Percentiles rank a stretch among this genome's conserved stretches.
Conservation (phyloP, 2,329 filamentous ascomycete species). For the Blastomyces percursus region DNA sequence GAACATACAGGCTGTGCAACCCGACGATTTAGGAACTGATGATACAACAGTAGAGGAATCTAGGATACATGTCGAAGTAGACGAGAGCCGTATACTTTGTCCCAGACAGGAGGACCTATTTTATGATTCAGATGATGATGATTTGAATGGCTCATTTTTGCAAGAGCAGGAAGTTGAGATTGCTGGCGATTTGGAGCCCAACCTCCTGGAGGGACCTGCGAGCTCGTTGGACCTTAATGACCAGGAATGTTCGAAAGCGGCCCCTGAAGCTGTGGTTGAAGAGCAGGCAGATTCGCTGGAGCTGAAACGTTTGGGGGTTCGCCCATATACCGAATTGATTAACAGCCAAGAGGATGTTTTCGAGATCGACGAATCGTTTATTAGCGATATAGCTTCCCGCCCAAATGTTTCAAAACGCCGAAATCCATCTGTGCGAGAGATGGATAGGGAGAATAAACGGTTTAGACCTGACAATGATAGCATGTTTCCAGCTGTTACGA, state of each 20-base stretch:
- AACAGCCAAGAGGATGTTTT: conserved; percentile 24
- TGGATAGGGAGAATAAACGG: conserved; percentile 7
- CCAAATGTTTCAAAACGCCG: conserved; percentile 17
- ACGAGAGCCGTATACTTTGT: conserved; percentile 50
- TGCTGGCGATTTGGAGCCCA: conserved; percentile 13
- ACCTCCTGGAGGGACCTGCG: conserved; percentile 8
- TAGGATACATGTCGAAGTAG: conserved; percentile 44
- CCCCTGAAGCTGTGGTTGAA: background rate
- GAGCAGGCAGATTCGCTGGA: conserved; percentile 18
- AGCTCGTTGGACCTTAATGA: background rate
- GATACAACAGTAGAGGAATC: conserved; percentile 7
- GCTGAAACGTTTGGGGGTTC: conserved; percentile 21
- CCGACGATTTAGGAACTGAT: conserved; percentile 14
- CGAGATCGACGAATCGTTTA: conserved; percentile 23
- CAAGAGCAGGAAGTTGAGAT: conserved; percentile 6
- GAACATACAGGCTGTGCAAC: conserved; percentile 38
- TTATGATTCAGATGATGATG: conserved; percentile 32
- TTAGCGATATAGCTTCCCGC: conserved; percentile 18
- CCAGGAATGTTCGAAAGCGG: background rate
- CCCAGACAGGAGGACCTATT: conserved; percentile 32
- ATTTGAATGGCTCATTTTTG: conserved; percentile 5
- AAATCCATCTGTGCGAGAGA: background rate
- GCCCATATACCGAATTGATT: conserved; percentile 16
- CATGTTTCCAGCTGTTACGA: background rate
- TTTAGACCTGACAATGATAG: conserved; percentile 2